Evolutionary conservation across 805 yeast species (phyloP), one percentile per base, ranked within the genome.

Genomic region (Saccharomycopsis sp.): DNA sequence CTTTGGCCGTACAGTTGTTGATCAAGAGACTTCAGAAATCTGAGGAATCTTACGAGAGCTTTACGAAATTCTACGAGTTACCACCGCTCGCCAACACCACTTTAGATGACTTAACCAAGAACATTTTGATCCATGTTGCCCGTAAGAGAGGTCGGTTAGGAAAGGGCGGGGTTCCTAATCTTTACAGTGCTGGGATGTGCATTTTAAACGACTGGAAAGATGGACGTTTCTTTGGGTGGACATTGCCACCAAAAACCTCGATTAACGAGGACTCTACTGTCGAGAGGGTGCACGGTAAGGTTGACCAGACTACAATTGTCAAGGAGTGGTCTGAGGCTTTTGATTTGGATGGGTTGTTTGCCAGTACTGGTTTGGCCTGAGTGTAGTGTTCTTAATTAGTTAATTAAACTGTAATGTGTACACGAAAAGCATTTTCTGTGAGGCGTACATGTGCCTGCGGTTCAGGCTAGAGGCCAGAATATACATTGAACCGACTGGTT

Each of bases 151-250:
- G 99, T 59, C 82, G 97, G 72, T 77, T 94, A 62, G 90, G 96
- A 53, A 87, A 82, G 67, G 97, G 97, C 50, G 99, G 99, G 68
- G 73, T 94, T 59, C 97, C 98, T 58, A 91, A 94, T 70, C 71
- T 94, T 62, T 86, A 83, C 59, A 79, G 91, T 63, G 96, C 98
- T 7, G 97, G 95, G 41, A 70, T 81, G 66, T 78, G 87, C 41
- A 86, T 94, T 12, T 77, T 94, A 68, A 89, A 82, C 66, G 99
- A 94, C 73, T 94, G 98, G 98, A 84, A 97, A 73, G 97, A 91
- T 71, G 99, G 99, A 59, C 83, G 94, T 69, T 83, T 94, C 66
- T 73, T 85, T 57, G 96, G 97, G 52, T 94, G 97, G 97, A 83
- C 89, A 1, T 73, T 84, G 65, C 96, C 97, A 54, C 85, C 74